Percentiles rank a stretch among this genome's conserved stretches.
phyloP scores from a whole-genome alignment of 1,139 yeast genomes.

The Geotrichum klebahnii region DNA sequence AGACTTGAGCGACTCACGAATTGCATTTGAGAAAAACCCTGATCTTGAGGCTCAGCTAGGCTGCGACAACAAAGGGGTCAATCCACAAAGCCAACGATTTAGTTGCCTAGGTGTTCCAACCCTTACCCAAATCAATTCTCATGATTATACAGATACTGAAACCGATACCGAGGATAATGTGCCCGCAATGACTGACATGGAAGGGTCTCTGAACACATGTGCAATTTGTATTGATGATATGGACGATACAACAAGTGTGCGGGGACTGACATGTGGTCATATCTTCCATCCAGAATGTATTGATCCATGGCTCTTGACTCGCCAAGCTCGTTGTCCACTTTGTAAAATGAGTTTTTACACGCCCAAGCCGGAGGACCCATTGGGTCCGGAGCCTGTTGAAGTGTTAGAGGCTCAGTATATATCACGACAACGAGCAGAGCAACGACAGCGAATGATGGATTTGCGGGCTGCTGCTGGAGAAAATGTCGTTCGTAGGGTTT shows the following conservation, averaged over 20 bases:
- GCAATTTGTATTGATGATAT: conserved; percentile 72
- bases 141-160: conserved; percentile 11
- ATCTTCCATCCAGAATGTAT: conserved; percentile 76
- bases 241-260: conserved; percentile 50
- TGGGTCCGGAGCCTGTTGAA: conserved; percentile 22
- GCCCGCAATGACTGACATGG: conserved; percentile 16
- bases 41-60: conserved; percentile 18
- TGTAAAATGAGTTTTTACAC: conserved; percentile 52
- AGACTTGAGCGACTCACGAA: conserved; percentile 3
- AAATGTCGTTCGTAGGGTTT: conserved; percentile 1
- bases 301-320: conserved; percentile 74
- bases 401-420: conserved; percentile 11
- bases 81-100: conserved; percentile 16
- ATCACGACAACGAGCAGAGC: background rate
- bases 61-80: background rate
- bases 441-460: background rate
- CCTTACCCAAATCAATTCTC: background rate
- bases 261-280: conserved; percentile 79
- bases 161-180: conserved; percentile 25
- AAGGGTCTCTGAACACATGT: conserved; percentile 52
- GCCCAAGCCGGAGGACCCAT: conserved; percentile 29
- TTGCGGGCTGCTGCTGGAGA: background rate
- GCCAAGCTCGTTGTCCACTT: conserved; percentile 81
- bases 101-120: conserved; percentile 13
- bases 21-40: conserved; percentile 15